A percentile compares a stretch with the other conserved stretches of the same genome.
Conservation (phyloP, 495 filamentous ascomycete genomes). For the Hypomontagnella monticulosa region DNA sequence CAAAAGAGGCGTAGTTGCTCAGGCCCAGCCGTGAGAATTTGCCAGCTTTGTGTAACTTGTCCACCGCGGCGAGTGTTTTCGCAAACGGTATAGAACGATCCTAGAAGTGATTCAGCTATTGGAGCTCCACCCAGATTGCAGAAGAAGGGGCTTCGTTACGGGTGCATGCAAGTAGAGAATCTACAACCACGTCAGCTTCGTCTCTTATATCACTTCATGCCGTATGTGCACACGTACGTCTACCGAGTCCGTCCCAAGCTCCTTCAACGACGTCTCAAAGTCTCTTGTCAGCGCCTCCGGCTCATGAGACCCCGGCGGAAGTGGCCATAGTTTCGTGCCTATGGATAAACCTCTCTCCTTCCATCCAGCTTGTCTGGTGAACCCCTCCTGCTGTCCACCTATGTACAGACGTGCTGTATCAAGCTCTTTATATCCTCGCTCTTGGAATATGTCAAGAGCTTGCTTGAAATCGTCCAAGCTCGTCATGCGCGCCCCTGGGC, state of each 20-base stretch:
- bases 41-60: conserved; percentile 78
- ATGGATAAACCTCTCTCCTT: conserved; percentile 76
- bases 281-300: conserved; percentile 41
- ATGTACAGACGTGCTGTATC: conserved; percentile 78
- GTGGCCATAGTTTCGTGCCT: conserved; percentile 71
- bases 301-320: conserved; percentile 43
- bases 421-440: conserved; percentile 71
- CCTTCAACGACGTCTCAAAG: conserved; percentile 71
- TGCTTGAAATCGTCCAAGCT: conserved; percentile 69
- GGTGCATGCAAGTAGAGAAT: conserved; percentile 87
- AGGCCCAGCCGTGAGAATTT: conserved; percentile 82
- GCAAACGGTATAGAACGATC: conserved; percentile 77
- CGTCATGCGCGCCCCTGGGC: conserved; percentile 62
- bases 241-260: conserved; percentile 74
- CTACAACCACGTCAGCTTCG: conserved; percentile 23
- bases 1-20: conserved; percentile 81
- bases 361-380: conserved; percentile 76
- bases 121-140: neutral
- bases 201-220: neutral
- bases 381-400: conserved; percentile 77
- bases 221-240: conserved; percentile 54
- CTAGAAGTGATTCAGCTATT: neutral
- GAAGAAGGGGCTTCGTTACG: conserved; percentile 9
- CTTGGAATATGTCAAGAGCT: conserved; percentile 69
- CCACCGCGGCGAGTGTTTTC: conserved; percentile 73